Conservation (phyloP, 1,139 yeast species). For the Diutina ranongensis region DNA sequence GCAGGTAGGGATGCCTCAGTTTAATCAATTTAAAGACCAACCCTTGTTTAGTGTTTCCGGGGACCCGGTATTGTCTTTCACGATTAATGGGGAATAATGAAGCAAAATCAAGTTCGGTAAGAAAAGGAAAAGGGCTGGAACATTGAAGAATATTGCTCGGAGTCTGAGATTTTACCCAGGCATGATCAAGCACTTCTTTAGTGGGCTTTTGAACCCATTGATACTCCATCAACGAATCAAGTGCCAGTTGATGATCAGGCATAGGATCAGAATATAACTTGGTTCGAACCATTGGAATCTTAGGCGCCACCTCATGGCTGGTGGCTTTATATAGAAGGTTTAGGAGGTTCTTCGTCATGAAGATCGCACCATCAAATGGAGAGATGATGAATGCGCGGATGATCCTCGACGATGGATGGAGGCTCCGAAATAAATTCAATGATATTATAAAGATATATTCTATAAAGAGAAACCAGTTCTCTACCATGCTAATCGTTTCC, state of each 20-base stretch:
- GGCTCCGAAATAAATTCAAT: no score
- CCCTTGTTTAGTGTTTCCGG: not conserved
- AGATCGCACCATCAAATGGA: not conserved
- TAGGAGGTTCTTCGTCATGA: not conserved
- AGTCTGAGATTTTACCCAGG: not conserved
- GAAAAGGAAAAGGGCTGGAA: not conserved
- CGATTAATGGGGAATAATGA: not conserved
- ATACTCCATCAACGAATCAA: constrained; percentile 1
- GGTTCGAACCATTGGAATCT: constrained; percentile 1
- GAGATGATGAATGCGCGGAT: no score
- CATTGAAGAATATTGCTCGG: not conserved
- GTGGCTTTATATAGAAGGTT: constrained; percentile 1
- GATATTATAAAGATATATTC: not conserved
- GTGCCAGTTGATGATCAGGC: not conserved
- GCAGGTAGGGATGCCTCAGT: constrained; percentile 2
- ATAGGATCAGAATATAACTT: not conserved
- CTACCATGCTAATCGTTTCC: constrained; percentile 4
- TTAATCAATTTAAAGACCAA: not conserved
- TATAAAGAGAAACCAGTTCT: constrained; percentile 2
- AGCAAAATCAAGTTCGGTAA: not conserved
- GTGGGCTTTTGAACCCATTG: constrained; percentile 2
- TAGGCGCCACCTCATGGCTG: constrained; percentile 3
- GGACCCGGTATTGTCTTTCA: not conserved
- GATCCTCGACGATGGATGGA: no score
- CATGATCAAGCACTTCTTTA: not conserved